Conservation (phyloP, 2,329 filamentous ascomycete genomes). For the Harringtonia lauricola region DNA sequence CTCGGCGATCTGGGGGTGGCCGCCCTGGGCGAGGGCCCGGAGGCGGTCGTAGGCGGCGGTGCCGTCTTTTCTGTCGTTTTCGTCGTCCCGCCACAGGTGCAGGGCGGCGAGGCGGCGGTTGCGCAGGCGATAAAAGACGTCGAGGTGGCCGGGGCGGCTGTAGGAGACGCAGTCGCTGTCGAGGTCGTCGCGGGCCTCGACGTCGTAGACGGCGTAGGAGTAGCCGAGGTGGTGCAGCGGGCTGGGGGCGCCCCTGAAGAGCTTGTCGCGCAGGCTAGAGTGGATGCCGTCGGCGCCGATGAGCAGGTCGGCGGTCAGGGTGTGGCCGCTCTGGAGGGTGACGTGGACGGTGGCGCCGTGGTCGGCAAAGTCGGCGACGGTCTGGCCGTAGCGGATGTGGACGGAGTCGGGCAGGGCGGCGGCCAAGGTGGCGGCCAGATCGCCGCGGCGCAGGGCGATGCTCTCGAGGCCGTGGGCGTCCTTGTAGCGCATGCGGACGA, state of each 20-base stretch:
- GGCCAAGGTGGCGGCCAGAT: not conserved
- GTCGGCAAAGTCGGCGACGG: not conserved
- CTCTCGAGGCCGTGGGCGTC: not conserved
- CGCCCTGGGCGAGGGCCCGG: not conserved
- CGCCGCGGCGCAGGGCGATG: not conserved
- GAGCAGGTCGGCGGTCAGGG: not conserved
- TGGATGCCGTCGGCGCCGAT: not conserved
- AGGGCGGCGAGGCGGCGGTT: not conserved
- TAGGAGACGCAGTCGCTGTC: not conserved
- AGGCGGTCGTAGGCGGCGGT: not conserved
- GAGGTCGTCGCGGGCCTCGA: not conserved
- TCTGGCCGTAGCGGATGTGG: not conserved
- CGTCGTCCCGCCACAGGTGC: not conserved
- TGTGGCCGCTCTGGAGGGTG: not conserved
- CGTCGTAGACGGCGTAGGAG: not conserved
- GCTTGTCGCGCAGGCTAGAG: not conserved
- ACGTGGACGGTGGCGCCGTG: not conserved
- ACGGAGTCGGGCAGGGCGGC: not conserved
- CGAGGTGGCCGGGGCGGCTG: not conserved
- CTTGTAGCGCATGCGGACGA: not conserved
- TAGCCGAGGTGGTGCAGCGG: not conserved
- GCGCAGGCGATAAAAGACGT: not conserved
- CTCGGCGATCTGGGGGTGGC: slow-evolving; percentile 9
- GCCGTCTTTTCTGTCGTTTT: not conserved
- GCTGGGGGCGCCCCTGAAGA: not conserved